Conservation (phyloP, 2,329 filamentous ascomycete species). For the Fusarium albosuccineum region DNA sequence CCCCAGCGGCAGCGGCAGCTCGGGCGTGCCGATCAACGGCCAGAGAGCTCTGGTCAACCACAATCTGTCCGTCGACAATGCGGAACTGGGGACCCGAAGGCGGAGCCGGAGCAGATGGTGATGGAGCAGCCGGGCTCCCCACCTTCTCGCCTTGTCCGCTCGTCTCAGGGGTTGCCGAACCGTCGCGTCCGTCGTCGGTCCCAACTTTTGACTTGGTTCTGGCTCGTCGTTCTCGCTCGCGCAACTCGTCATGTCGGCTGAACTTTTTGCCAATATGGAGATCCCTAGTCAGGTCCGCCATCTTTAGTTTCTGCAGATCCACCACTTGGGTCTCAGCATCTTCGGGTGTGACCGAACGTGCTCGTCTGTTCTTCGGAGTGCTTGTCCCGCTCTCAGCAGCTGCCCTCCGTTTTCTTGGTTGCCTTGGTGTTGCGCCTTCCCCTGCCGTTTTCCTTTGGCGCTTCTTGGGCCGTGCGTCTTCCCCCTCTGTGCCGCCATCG, state of each 20-base stretch:
- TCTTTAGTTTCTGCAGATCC: conserved; percentile 75
- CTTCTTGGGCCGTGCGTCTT: conserved; percentile 48
- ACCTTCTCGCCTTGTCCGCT: conserved; percentile 33
- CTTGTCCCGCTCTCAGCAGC: conserved; percentile 42
- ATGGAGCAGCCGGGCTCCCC: conserved; percentile 43
- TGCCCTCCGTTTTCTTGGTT: conserved; percentile 47
- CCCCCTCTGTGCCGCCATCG: conserved; percentile 33
- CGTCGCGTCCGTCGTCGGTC: conserved; percentile 42
- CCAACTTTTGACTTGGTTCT: conserved; percentile 50
- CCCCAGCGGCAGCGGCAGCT: conserved; percentile 63
- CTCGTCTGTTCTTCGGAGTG: conserved; percentile 49
- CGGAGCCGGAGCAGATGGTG: conserved; percentile 44
- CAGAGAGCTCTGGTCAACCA: conserved; percentile 76
- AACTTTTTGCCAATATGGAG: conserved; percentile 80
- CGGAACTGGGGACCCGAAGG: conserved; percentile 67
- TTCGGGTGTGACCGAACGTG: conserved; percentile 70
- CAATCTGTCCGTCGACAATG: conserved; percentile 78
- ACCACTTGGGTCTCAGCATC: conserved; percentile 73
- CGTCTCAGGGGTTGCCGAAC: conserved; percentile 39
- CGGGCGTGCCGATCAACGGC: conserved; percentile 77
- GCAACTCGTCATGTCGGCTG: conserved; percentile 78
- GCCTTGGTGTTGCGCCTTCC: conserved; percentile 36
- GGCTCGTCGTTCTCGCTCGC: conserved; percentile 71
- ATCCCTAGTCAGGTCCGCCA: conserved; percentile 79
- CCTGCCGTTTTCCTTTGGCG: conserved; percentile 50